Evolutionary conservation across 495 filamentous ascomycete genomes (phyloP).

Genomic region (Mytilinidion resinicola): DNA sequence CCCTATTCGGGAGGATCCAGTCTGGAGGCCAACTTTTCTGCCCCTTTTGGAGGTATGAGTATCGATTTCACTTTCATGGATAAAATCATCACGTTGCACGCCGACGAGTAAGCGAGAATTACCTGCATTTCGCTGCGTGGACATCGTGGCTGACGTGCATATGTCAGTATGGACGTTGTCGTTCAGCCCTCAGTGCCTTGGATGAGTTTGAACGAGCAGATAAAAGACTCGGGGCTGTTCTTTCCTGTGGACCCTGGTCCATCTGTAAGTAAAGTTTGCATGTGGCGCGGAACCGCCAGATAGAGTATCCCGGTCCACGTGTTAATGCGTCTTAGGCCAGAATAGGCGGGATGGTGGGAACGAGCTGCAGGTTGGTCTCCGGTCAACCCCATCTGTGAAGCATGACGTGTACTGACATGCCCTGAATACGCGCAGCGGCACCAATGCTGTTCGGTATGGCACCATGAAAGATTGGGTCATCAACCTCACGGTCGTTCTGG

Average conservation of each 20-base stretch:
- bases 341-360: constrained; percentile 65
- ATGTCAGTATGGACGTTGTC: constrained; percentile 65
- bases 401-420: neutral
- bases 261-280: constrained; percentile 31
- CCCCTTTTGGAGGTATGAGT: constrained; percentile 75
- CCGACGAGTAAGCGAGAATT: constrained; percentile 51
- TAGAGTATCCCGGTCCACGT: constrained; percentile 11
- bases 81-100: constrained; percentile 67
- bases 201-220: constrained; percentile 78
- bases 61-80: constrained; percentile 90
- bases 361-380: constrained; percentile 50
- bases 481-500: constrained; percentile 71
- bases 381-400: neutral
- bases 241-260: constrained; percentile 80
- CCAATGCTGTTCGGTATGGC: constrained; percentile 74
- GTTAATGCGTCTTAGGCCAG: constrained; percentile 28
- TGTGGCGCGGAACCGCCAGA: neutral
- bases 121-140: constrained; percentile 1
- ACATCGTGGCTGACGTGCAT: constrained; percentile 11
- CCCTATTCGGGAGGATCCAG: constrained; percentile 84
- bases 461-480: constrained; percentile 88
- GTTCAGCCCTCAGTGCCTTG: constrained; percentile 89
- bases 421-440: constrained; percentile 42
- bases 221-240: constrained; percentile 72
- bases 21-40: constrained; percentile 83